Evolutionary conservation across 805 yeast genomes (phyloP).

Genomic region (Candida succiphila): DNA sequence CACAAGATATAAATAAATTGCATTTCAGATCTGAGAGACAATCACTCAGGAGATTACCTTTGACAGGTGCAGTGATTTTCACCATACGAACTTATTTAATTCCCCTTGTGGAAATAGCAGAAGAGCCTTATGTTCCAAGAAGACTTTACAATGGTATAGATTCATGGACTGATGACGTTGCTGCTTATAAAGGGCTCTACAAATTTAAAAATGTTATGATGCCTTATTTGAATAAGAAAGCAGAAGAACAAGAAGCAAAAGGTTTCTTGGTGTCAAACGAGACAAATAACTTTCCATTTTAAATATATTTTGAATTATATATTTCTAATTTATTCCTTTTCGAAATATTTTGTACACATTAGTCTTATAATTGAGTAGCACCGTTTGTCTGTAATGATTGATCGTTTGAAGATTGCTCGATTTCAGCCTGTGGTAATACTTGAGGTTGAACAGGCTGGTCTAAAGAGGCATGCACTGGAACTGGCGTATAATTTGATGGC

Average conservation of each 20-base stretch:
- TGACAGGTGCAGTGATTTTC: slow-evolving; percentile 46
- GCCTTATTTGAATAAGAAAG: slow-evolving; percentile 42
- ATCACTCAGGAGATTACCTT: slow-evolving; percentile 49
- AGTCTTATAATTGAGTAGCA: too few species aligned
- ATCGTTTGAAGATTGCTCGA: too few species aligned
- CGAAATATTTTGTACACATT: too few species aligned
- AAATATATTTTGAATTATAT: slow-evolving; percentile 4
- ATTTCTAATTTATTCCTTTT: too few species aligned
- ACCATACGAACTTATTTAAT: slow-evolving; percentile 56
- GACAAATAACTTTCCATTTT: slow-evolving; percentile 33
- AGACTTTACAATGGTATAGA: slow-evolving; percentile 48
- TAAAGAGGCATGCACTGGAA: too few species aligned
- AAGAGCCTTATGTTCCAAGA: slow-evolving; percentile 54
- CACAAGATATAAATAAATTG: slow-evolving; percentile 33
- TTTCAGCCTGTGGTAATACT: too few species aligned
- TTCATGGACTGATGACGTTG: slow-evolving; percentile 53
- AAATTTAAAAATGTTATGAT: slow-evolving; percentile 42
- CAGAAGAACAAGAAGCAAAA: slow-evolving; percentile 34
- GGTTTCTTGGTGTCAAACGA: slow-evolving; percentile 33
- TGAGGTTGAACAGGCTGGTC: too few species aligned
- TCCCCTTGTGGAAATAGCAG: slow-evolving; percentile 41
- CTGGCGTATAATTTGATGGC: too few species aligned
- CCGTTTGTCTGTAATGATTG: too few species aligned
- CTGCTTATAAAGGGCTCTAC: slow-evolving; percentile 47
- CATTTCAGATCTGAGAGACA: slow-evolving; percentile 60